Evolutionary conservation across 2,329 filamentous ascomycete species (phyloP).

Genomic region (Parascedosporium putredinis): DNA sequence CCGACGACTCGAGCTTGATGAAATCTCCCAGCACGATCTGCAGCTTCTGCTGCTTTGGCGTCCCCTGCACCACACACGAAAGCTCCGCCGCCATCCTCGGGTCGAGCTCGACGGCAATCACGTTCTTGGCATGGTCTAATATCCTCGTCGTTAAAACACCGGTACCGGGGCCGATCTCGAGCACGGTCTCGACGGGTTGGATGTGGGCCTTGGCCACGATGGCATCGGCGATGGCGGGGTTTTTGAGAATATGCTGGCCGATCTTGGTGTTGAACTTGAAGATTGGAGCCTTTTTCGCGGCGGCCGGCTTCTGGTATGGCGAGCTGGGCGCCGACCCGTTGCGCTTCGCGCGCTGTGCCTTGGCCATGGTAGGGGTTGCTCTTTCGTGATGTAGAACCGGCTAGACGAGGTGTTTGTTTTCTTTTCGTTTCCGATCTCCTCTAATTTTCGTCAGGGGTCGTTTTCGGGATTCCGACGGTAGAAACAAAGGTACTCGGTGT

Average conservation of each 20-base stretch:
- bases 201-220: conserved; percentile 67
- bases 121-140: conserved; percentile 72
- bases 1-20: conserved; percentile 63
- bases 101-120: conserved; percentile 82
- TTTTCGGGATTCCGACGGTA: no score
- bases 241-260: conserved; percentile 61
- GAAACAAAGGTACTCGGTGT: no score
- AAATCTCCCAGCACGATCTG: conserved; percentile 83
- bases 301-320: conserved; percentile 49
- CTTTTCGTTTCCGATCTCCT: no score
- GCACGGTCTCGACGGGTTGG: conserved; percentile 80
- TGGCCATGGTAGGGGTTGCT: conserved; percentile 2
- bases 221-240: conserved; percentile 71
- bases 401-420: no score
- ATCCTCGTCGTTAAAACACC: conserved; percentile 80
- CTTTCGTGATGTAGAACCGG: neutral
- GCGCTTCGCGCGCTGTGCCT: conserved; percentile 8
- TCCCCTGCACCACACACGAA: conserved; percentile 87
- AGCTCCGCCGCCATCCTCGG: conserved; percentile 94
- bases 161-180: conserved; percentile 86
- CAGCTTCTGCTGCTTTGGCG: conserved; percentile 69
- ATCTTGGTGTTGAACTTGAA: conserved; percentile 10
- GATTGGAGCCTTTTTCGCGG: conserved; percentile 57
- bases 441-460: no score
- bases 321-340: neutral